These are phyloP conservation scores for Aureobasidium sp. DNA, from an alignment of 2,329 filamentous ascomycete genomes.

Conservation along the genomic window DNA sequence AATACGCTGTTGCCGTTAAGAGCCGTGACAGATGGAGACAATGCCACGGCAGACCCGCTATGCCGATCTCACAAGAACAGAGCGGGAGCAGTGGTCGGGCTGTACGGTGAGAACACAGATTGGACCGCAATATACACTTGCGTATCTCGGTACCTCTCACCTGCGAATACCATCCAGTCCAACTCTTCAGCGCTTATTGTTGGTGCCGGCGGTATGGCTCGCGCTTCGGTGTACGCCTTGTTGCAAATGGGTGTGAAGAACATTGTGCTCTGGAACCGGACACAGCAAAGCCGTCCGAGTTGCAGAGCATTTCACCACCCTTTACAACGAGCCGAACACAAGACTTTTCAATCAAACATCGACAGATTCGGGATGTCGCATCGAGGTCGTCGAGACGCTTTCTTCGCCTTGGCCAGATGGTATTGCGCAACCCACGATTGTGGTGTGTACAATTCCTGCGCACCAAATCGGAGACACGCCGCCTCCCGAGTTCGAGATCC, in stretches of 20 bases:
- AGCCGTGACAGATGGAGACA: constrained; percentile 43
- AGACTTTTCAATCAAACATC: constrained; percentile 6
- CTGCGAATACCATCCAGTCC: constrained; percentile 51
- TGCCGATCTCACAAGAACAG: constrained; percentile 40
- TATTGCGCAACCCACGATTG: constrained; percentile 59
- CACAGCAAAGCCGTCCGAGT: constrained; percentile 59
- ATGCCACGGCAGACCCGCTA: constrained; percentile 38
- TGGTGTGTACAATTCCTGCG: constrained; percentile 68
- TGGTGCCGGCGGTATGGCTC: constrained; percentile 62
- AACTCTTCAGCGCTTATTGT: constrained; percentile 46
- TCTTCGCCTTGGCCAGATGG: constrained; percentile 56
- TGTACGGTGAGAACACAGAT: constrained; percentile 74
- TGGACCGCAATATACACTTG: constrained; percentile 73
- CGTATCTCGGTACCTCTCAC: constrained; percentile 62
- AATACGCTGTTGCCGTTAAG: constrained; percentile 69
- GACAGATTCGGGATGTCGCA: constrained; percentile 21
- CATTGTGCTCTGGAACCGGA: constrained; percentile 68
- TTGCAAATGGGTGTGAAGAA: constrained; percentile 67
- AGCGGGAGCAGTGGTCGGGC: constrained; percentile 56
- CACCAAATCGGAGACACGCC: constrained; percentile 55
- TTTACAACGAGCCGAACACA: constrained; percentile 25
- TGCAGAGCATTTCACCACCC: constrained; percentile 58
- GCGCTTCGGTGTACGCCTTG: constrained; percentile 70
- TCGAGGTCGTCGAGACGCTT: constrained; percentile 51
- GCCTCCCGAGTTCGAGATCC: constrained; percentile 61